Percentiles rank a stretch among this genome's conserved stretches.
phyloP scores from a whole-genome alignment of 108 stramenopile genomes.

The Ochromonas danica region DNA sequence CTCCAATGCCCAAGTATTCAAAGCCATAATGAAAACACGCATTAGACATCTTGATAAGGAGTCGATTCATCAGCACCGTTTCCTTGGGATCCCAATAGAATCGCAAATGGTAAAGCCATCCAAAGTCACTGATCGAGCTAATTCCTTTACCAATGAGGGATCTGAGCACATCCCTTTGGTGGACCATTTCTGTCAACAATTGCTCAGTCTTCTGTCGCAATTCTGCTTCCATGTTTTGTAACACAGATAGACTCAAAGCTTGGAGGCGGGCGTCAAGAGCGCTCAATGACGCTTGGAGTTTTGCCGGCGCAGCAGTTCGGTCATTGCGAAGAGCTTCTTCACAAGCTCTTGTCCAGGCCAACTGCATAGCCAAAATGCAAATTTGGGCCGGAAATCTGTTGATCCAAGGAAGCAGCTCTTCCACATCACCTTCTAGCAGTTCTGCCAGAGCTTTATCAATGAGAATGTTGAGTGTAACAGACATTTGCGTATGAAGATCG shows the following conservation, averaged over 20 bases:
- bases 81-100: slow-evolving; percentile 65
- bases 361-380: slow-evolving; percentile 84
- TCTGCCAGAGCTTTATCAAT: slow-evolving; percentile 68
- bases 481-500: slow-evolving; percentile 81
- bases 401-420: slow-evolving; percentile 71
- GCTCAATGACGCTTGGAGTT: slow-evolving; percentile 39
- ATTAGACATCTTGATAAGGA: slow-evolving; percentile 81
- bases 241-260: slow-evolving; percentile 84
- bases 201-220: slow-evolving; percentile 93
- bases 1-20: slow-evolving; percentile 96
- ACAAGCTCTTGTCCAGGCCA: slow-evolving; percentile 82
- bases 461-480: slow-evolving; percentile 77
- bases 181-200: slow-evolving; percentile 94
- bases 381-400: slow-evolving; percentile 86
- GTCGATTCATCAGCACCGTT: slow-evolving; percentile 67
- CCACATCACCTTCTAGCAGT: slow-evolving; percentile 2
- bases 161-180: slow-evolving; percentile 90
- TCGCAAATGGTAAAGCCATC: slow-evolving; percentile 87
- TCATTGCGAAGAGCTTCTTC: slow-evolving; percentile 65
- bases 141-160: slow-evolving; percentile 47
- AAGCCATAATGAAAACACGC: slow-evolving; percentile 93
- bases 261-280: slow-evolving; percentile 54
- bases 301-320: slow-evolving; percentile 35
- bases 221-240: slow-evolving; percentile 74
- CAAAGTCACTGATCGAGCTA: slow-evolving; percentile 65